Evolutionary conservation across 1,284 basidiomycete genomes (phyloP), one percentile per base, ranked within the genome.

Genomic region (Stygiomarasmius scandens): DNA sequence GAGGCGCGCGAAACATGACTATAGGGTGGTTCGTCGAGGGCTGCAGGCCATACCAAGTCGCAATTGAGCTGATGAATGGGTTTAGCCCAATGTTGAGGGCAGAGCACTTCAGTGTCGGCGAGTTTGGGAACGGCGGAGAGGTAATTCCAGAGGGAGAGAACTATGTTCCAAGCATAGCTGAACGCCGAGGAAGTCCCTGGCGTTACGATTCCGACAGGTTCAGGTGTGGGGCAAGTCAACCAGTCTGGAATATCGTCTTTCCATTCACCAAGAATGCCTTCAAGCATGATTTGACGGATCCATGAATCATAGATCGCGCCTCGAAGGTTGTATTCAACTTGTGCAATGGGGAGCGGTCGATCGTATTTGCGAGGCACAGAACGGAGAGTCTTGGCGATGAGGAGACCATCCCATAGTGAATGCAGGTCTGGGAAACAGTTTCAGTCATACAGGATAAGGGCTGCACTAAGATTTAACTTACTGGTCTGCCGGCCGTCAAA

Each of bases 231-330:
- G 69, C 93, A 95, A 2, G 67, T 62, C 29, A 92, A 71, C 93
- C 92, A 95, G 3, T 67, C 61, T 1, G 81, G 67, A 19, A 82
- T 61, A 36, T 90, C 83, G 56, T 78, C 73, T 10, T 76, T 69
- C 86, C 90, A 95, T 66, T 80, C 78, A 20, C 79, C 74, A 23
- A 87, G 73, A 38, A 94, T 72, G 29, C 94, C 95, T 67, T 97
- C 93, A 79, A 83, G 86, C 67, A 95, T 84, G 62, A 96, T 85
- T 61, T 87, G 92, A 25, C 95, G 88, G 56, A 96, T 80, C 72
- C 92, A 95, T 0, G 93, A 83, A 73, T 96, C 94, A 69, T 96
- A 96, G 66, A 92, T 92, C 3, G 90, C 83, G 14, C 87, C 92
- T 19, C 83, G 84, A 10, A 96, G 80, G n/a, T 86, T 75, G 34